Base-by-base conservation (phyloP, 2,329 filamentous ascomycete genomes). In the Aspergillus awamori region DNA sequence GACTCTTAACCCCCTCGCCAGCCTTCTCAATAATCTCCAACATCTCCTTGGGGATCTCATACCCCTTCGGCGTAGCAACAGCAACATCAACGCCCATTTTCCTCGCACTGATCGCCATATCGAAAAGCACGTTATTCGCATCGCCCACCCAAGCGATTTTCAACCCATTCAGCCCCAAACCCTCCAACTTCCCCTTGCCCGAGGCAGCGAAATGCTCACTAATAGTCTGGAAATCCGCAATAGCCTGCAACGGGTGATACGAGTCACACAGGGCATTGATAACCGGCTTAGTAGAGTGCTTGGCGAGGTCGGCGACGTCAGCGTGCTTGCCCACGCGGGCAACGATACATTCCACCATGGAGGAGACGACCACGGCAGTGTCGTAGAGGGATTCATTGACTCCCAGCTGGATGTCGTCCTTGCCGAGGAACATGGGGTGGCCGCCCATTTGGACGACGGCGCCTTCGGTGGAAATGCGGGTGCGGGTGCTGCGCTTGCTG, bases 121-220 rank as follows among this genome's bases (percentile, higher is more conserved):
- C 94, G 73, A 93, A 97, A 24, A 98, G 86, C 28, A 99, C 94
- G 70, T 99, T 99, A 81, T 98, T 99, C 10, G 93, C 92, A 74
- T 99, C 94, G 57, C 94, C 94, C 49, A 99, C 84, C 95, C 95
- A 99, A 15, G 95, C 94, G 63, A 98, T 86, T 80, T 97, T 98
- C 70, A 97, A 78, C 1, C 92, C 92, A 67, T 91, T 86, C 4
- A 96, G 82, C 1, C 91, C 90, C 7, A 96, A 82, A 56, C 81
- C 81, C 13, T 75, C 72, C 13, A 74, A 59, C 8, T 69, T 63
- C 57, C 73, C 53, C 76, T 77, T 26, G 83, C 20, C 41, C 5
- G 33, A 36, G 13, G 20, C 41, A 6, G 20, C 22, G 83, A 76
- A 93, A 92, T 1, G 84, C 80, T 98, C 94, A 74, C 91, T 84